These are phyloP conservation scores for Boletus semigastroideus DNA, from an alignment of 1,284 basidiomycete genomes.

Conservation along the genomic window DNA sequence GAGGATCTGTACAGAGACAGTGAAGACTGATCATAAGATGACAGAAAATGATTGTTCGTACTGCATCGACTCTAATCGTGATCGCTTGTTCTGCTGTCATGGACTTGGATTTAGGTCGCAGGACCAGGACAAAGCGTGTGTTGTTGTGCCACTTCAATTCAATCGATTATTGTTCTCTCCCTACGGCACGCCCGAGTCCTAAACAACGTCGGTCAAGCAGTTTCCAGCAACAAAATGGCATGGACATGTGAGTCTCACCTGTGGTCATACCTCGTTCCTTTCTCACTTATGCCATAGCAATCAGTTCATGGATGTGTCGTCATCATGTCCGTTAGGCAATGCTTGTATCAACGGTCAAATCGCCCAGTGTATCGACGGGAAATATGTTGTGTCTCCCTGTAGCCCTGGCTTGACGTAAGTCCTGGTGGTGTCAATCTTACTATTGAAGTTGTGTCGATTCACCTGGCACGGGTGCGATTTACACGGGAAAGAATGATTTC, in stretches of 20 bases:
- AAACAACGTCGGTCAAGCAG: conserved; percentile 37
- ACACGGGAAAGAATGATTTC: conserved; percentile 13
- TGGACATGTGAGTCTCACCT: conserved; percentile 45
- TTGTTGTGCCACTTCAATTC: no score
- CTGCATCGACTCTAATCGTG: conserved; percentile 22
- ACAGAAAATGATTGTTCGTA: conserved; percentile 8
- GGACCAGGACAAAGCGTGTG: background rate
- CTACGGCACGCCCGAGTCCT: conserved; percentile 30
- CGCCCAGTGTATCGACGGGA: background rate
- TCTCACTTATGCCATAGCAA: conserved; percentile 35
- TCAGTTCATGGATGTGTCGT: conserved; percentile 17
- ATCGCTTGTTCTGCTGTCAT: conserved; percentile 17
- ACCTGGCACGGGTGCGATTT: background rate
- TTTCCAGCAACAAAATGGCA: conserved; percentile 48
- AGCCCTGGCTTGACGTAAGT: background rate
- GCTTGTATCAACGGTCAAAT: background rate
- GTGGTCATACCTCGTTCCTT: background rate
- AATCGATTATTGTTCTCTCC: no score
- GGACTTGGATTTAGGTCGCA: background rate
- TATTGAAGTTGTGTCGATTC: background rate
- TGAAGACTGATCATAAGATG: conserved; percentile 2
- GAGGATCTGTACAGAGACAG: conserved; percentile 44
- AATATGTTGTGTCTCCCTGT: background rate
- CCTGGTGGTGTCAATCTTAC: background rate
- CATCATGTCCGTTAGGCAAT: background rate